These are phyloP conservation scores for Cornus florida DNA, from an alignment of 148 eudicot genomes.

Conservation along the genomic window DNA sequence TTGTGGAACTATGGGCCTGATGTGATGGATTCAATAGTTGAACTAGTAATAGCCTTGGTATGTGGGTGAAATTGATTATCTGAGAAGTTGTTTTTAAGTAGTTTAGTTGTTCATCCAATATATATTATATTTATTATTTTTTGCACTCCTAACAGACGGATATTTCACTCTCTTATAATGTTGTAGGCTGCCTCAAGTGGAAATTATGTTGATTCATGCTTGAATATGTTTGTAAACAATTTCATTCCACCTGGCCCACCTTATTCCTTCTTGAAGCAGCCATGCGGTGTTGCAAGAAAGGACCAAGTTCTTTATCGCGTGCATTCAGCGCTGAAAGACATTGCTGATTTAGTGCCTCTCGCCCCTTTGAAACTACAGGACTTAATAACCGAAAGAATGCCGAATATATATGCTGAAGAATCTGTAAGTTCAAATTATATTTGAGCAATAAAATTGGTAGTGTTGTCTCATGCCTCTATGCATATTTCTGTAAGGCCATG, in stretches of 20 bases:
- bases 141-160: background rate
- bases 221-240: constrained; percentile 87
- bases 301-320: constrained; percentile 67
- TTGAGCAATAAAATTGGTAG: background rate
- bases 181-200: constrained; percentile 79
- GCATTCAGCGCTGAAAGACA: constrained; percentile 67
- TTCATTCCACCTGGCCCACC: constrained; percentile 80
- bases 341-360: constrained; percentile 73
- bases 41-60: constrained; percentile 75
- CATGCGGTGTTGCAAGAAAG: constrained; percentile 61
- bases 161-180: background rate
- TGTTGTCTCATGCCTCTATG: background rate
- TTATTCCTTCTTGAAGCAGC: constrained; percentile 41
- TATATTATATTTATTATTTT: too few species aligned
- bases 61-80: constrained; percentile 15
- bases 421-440: constrained; percentile 46
- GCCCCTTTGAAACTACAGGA: constrained; percentile 66
- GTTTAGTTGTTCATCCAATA: background rate
- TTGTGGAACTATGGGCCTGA: constrained; percentile 82
- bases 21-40: constrained; percentile 90
- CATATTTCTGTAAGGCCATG: background rate
- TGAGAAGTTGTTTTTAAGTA: background rate
- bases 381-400: constrained; percentile 59
- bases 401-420: constrained; percentile 36
- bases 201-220: constrained; percentile 67